Percentiles rank a stretch among this genome's conserved stretches.
Conservation (phyloP, 257 asterid species). For the Solanum tarijense region DNA sequence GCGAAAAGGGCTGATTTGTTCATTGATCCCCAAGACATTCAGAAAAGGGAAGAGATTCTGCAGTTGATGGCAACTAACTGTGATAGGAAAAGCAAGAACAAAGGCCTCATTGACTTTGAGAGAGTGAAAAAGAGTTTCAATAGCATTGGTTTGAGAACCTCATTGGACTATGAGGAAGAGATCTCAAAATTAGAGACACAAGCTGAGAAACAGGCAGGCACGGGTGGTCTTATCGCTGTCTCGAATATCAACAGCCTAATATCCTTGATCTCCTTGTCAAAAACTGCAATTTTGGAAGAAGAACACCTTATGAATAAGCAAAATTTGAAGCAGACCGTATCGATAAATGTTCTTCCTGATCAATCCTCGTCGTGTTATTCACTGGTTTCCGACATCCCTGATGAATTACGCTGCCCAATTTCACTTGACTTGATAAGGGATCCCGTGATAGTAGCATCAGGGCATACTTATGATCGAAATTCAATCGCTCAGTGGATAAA, state of each 20-base stretch:
- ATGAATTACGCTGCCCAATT: slow-evolving; percentile 73
- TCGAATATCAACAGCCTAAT: slow-evolving; percentile 59
- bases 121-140: slow-evolving; percentile 27
- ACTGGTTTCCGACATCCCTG: slow-evolving; percentile 36
- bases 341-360: slow-evolving; percentile 19
- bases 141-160: slow-evolving; percentile 39
- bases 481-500: slow-evolving; percentile 83
- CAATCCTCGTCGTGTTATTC: slow-evolving; percentile 32
- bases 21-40: slow-evolving; percentile 37
- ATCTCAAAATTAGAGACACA: slow-evolving; percentile 54
- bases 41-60: slow-evolving; percentile 43
- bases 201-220: slow-evolving; percentile 75
- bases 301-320: slow-evolving; percentile 15
- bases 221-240: slow-evolving; percentile 71
- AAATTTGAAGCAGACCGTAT: slow-evolving; percentile 32
- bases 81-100: slow-evolving; percentile 26
- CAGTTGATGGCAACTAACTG: slow-evolving; percentile 24
- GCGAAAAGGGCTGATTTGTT: slow-evolving; percentile 43
- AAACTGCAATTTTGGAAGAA: slow-evolving; percentile 26
- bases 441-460: slow-evolving; percentile 78
- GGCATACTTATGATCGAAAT: slow-evolving; percentile 73
- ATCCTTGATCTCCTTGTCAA: slow-evolving; percentile 44
- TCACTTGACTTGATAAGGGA: slow-evolving; percentile 79
- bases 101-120: slow-evolving; percentile 25
- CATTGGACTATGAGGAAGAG: slow-evolving; percentile 45